These are phyloP conservation scores for Monilinia polystroma DNA, from an alignment of 2,329 filamentous ascomycete genomes.

Conservation along the genomic window DNA sequence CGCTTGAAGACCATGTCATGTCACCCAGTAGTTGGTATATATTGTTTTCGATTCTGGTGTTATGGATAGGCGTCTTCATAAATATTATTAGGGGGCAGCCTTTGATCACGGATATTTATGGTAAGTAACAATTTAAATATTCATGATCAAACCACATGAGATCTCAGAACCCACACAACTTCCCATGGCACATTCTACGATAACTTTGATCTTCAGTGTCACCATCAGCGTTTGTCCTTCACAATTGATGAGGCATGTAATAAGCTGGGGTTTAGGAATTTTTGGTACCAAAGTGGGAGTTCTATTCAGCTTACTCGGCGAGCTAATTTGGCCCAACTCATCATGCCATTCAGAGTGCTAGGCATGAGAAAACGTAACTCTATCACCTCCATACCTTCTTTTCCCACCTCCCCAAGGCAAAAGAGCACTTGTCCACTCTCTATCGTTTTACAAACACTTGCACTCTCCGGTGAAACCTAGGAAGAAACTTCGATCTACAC, in stretches of 20 bases:
- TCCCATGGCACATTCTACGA: background rate
- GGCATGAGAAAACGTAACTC: too few species aligned
- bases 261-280: too few species aligned
- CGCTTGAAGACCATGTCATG: background rate
- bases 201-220: background rate
- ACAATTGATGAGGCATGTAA: background rate
- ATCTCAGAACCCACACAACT: background rate
- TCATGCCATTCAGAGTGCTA: background rate
- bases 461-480: too few species aligned
- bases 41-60: background rate
- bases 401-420: background rate
- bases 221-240: background rate
- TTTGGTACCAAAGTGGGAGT: background rate
- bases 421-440: background rate
- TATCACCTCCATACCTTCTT: background rate
- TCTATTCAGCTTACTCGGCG: background rate
- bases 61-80: background rate
- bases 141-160: background rate
- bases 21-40: background rate
- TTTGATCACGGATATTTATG: background rate
- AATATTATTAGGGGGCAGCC: background rate
- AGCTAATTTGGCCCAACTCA: background rate
- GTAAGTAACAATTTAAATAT: constrained; percentile 9
- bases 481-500: background rate
- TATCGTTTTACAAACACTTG: background rate